These are phyloP conservation scores for Pleoardoris graminearum DNA, from an alignment of 2,329 filamentous ascomycete species.

Conservation along the genomic window DNA sequence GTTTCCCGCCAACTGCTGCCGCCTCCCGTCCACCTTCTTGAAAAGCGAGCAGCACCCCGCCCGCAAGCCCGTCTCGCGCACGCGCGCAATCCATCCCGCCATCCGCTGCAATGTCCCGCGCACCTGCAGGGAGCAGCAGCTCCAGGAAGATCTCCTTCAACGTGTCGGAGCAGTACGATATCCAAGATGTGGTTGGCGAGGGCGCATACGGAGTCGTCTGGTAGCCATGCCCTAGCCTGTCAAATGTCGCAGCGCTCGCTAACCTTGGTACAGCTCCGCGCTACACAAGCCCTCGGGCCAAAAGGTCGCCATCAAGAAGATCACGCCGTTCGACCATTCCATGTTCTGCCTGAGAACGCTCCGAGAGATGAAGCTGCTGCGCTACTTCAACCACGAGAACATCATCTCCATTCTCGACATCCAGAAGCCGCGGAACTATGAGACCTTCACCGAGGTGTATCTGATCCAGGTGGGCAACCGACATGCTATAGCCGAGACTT, in stretches of 20 bases:
- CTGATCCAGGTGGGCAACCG: constrained; percentile 76
- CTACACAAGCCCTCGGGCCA: constrained; percentile 97
- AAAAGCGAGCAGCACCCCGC: constrained; percentile 16
- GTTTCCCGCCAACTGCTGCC: neutral
- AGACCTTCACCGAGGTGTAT: constrained; percentile 96
- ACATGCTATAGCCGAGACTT: neutral
- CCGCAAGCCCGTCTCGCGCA: constrained; percentile 20
- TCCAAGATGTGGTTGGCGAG: constrained; percentile 98
- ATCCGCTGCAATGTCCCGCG: constrained; percentile 40
- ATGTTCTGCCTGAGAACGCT: constrained; percentile 98
- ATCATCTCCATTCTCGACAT: constrained; percentile 99
- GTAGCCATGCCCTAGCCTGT: constrained; percentile 54
- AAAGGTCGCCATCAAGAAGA: constrained; percentile 99
- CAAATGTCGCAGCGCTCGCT: constrained; percentile 15
- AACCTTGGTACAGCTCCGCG: constrained; percentile 69
- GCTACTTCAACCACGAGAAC: constrained; percentile 99
- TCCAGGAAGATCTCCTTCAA: constrained; percentile 98
- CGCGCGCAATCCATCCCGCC: constrained; percentile 21
- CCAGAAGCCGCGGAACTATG: constrained; percentile 94
- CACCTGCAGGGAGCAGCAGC: constrained; percentile 51
- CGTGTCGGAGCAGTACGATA: constrained; percentile 98
- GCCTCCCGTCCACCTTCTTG: neutral
- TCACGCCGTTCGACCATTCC: constrained; percentile 97
- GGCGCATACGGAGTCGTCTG: constrained; percentile 98
- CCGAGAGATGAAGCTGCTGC: constrained; percentile 97